These are phyloP conservation scores for Hypsizygus marmoreus DNA, from an alignment of 768 basidiomycete genomes.

Conservation along the genomic window DNA sequence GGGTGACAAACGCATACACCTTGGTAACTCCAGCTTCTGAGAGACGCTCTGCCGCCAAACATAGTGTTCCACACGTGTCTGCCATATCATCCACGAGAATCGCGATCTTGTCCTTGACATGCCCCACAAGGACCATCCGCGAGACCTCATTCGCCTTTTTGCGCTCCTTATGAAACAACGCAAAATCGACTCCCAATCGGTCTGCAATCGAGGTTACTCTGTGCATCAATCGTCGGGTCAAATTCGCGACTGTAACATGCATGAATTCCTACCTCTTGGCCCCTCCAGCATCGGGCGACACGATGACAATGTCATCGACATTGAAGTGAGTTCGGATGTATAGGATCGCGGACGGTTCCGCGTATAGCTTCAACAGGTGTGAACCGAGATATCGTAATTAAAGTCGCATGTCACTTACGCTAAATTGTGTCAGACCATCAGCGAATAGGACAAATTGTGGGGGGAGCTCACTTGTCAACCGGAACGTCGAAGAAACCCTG, in stretches of 20 bases:
- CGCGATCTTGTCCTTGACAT: slow-evolving; percentile 89
- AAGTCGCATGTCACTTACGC: slow-evolving; percentile 44
- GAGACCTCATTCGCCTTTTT: slow-evolving; percentile 96
- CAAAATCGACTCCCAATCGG: slow-evolving; percentile 94
- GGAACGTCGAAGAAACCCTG: slow-evolving; percentile 99
- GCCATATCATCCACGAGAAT: slow-evolving; percentile 99
- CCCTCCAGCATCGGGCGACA: slow-evolving; percentile 97
- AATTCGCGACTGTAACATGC: too few relatives aligned
- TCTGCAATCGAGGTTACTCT: slow-evolving; percentile 98
- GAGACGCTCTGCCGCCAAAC: slow-evolving; percentile 87
- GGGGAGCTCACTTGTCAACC: slow-evolving; percentile 91
- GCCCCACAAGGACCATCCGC: slow-evolving; percentile 93
- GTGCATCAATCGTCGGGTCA: slow-evolving; percentile 21
- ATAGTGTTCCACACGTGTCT: slow-evolving; percentile 93
- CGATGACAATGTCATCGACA: slow-evolving; percentile 85
- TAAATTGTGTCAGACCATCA: slow-evolving; percentile 20
- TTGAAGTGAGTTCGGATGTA: slow-evolving; percentile 95
- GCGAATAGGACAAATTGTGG: slow-evolving; percentile 9
- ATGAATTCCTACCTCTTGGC: slow-evolving; percentile 78
- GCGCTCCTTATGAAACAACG: slow-evolving; percentile 98
- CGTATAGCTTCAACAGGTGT: slow-evolving; percentile 66
- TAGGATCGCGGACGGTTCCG: slow-evolving; percentile 91
- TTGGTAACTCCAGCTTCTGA: slow-evolving; percentile 84
- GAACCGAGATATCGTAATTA: slow-evolving; percentile 1
- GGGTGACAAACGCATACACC: slow-evolving; percentile 93